A percentile compares a stretch with the other conserved stretches of the same genome.
Evolutionary conservation across 306 rosid species (phyloP).

Genomic region (Rosa persica): DNA sequence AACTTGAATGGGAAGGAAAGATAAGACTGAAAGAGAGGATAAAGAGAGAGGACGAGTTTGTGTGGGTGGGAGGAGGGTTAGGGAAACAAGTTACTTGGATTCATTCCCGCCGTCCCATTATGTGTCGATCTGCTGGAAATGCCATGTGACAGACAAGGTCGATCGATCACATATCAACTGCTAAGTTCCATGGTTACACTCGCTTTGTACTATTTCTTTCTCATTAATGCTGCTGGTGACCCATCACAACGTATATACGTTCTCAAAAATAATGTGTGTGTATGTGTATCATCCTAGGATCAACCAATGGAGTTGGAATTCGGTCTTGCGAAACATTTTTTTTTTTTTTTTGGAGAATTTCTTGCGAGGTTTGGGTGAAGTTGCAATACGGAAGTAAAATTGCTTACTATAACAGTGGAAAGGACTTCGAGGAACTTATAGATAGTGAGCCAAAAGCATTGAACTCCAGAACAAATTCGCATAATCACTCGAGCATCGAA

Average conservation of each 20-base stretch:
- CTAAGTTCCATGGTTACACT: not conserved
- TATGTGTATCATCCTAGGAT: no score
- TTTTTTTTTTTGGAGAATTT: no score
- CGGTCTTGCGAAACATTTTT: no score
- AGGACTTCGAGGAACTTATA: no score
- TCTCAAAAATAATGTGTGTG: not conserved
- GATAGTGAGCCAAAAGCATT: no score
- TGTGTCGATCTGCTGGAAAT: not conserved
- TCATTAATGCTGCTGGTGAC: constrained; percentile 11
- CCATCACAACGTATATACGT: not conserved
- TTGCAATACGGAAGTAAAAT: no score
- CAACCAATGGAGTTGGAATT: no score
- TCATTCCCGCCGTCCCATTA: constrained; percentile 23
- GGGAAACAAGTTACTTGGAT: constrained; percentile 30
- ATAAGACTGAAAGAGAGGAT: not conserved
- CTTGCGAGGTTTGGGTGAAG: no score
- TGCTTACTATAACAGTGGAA: no score
- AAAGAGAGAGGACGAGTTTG: not conserved
- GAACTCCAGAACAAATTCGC: no score
- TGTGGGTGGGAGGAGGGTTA: constrained; percentile 35
- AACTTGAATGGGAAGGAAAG: constrained; percentile 23
- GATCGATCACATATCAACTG: not conserved
- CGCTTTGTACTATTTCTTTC: not conserved
- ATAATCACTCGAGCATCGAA: no score
- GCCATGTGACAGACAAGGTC: constrained; percentile 5